Conservation (phyloP, 2,329 filamentous ascomycete genomes). For the Pseudopyrenochaeta lycopersici region DNA sequence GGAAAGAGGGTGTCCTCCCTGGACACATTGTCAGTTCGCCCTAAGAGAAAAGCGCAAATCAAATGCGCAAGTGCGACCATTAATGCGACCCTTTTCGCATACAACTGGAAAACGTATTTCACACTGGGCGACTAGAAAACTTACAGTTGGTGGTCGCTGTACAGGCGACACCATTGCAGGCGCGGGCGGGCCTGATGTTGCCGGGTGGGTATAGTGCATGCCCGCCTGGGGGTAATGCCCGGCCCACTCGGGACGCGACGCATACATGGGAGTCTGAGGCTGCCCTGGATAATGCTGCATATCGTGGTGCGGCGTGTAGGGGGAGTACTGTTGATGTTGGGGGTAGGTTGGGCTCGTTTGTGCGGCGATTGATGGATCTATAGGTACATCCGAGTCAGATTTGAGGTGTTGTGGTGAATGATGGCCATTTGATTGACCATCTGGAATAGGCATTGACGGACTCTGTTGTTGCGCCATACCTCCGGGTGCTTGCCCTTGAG, state of each 20-base stretch:
- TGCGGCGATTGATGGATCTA: conserved; percentile 98
- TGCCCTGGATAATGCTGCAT: conserved; percentile 79
- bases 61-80: neutral
- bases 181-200: conserved; percentile 64
- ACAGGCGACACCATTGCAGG: conserved; percentile 69
- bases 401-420: conserved; percentile 73
- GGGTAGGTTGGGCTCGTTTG: conserved; percentile 91
- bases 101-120: neutral
- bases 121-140: conserved; percentile 37
- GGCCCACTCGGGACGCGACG: conserved; percentile 76
- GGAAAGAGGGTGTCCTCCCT: conserved; percentile 64
- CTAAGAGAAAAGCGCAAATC: neutral
- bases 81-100: neutral
- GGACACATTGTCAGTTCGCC: conserved; percentile 18
- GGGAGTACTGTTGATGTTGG: conserved; percentile 81
- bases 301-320: conserved; percentile 84
- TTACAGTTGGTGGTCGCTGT: conserved; percentile 69
- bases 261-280: conserved; percentile 69
- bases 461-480: conserved; percentile 99
- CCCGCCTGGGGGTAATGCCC: conserved; percentile 61
- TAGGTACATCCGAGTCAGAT: conserved; percentile 96
- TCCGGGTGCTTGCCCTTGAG: conserved; percentile 77
- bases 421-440: conserved; percentile 77
- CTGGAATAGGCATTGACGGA: conserved; percentile 91
- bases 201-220: conserved; percentile 62